Base-by-base conservation (phyloP, 2,329 filamentous ascomycete species). In the Trichoderma breve region DNA sequence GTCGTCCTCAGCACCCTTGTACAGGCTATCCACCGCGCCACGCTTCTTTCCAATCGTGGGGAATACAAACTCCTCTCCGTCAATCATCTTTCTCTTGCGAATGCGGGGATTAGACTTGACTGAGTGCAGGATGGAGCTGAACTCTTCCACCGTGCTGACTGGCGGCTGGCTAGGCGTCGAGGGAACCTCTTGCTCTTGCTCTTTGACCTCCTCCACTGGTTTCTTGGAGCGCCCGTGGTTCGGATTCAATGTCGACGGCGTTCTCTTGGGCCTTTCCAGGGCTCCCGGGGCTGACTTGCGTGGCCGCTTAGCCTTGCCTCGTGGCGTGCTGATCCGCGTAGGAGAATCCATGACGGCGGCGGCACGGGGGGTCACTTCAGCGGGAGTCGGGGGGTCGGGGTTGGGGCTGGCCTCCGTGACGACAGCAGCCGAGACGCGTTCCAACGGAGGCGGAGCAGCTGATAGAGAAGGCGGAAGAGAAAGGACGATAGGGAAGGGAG, bases 21-120 rank as follows among this genome's bases (percentile, higher is more conserved):
- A 55, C 4, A 62, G 34, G 24, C 66, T 24, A 55, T 70, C 36
- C n/a, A 39, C 24, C 34, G 70, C 26, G 26, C 71, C 70, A 12
- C 73, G 75, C 53, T 71, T 73, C 60, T 72, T 72, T 15, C 74
- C 71, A 28, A 72, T 71, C 3, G 57, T 62, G 4, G 75, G 75
- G 9, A 72, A 73, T 2, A 71, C 72, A 36, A 80, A 76, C 68
- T 81, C 79, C 53, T 80, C 82, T 9, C 83, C 84, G 28, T 83
- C 78, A 67, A 85, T 82, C 74, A 79, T 81, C 75, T 86, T 87
- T 15, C 83, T 82, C 76, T 85, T 87, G 72, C 86, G 81, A 51
- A 82, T 79, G 26, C 85, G 82, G 6, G 82, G 82, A 51, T 85
- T 83, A 11, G 80, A 79, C 76, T 88, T 88, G 72, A 88, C 86